phyloP scores from a whole-genome alignment of 495 filamentous ascomycete genomes.

The Barbatosphaeria neglecta region DNA sequence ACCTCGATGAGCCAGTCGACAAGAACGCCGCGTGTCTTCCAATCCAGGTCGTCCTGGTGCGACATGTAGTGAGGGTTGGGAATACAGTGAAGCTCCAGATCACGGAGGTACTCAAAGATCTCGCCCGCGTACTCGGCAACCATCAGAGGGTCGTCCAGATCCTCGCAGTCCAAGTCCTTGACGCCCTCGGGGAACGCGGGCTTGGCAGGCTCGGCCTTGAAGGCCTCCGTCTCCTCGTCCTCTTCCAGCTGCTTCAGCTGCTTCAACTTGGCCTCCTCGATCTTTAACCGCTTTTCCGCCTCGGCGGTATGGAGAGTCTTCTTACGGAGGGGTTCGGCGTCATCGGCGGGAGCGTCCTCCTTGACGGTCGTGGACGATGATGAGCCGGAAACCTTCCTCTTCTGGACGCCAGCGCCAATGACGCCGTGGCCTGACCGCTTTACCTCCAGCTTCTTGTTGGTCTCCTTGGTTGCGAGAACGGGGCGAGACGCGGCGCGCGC shows the following conservation, averaged over 20 bases:
- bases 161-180: conserved; percentile 69
- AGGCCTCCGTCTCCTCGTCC: conserved; percentile 2
- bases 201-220: conserved; percentile 23
- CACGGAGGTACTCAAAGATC: conserved; percentile 91
- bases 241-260: conserved; percentile 23
- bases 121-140: conserved; percentile 94
- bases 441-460: conserved; percentile 55
- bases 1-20: conserved; percentile 98
- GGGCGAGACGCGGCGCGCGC: conserved; percentile 54
- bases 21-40: conserved; percentile 96
- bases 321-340: conserved; percentile 43
- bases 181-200: conserved; percentile 38
- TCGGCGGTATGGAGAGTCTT: conserved; percentile 32
- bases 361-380: conserved; percentile 41
- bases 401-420: conserved; percentile 43
- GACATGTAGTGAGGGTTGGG: conserved; percentile 92
- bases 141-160: conserved; percentile 89
- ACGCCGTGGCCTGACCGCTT: conserved; percentile 67
- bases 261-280: conserved; percentile 31
- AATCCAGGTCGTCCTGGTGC: conserved; percentile 85
- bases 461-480: conserved; percentile 50
- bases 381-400: conserved; percentile 42
- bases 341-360: conserved; percentile 45
- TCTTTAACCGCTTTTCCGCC: conserved; percentile 17
- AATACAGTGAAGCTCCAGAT: conserved; percentile 70